Percentiles rank a stretch among this genome's conserved stretches.
These are phyloP conservation scores for Effrenium voratum DNA, from an alignment of 73 alveolate genomes.

Conservation along the genomic window DNA sequence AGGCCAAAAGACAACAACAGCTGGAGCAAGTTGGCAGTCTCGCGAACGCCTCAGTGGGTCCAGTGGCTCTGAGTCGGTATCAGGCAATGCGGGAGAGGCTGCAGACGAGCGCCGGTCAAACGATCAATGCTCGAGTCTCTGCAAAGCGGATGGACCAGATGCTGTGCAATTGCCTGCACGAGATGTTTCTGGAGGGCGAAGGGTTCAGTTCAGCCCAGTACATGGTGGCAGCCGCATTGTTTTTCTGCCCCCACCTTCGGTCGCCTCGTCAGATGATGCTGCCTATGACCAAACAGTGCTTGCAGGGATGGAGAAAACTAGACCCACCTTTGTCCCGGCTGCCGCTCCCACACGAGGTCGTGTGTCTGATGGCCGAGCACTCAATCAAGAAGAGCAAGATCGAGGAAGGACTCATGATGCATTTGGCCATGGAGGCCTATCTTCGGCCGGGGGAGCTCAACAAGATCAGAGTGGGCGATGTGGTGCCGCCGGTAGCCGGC, in stretches of 20 bases:
- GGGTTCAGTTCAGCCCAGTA: conserved; percentile 30
- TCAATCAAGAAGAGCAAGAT: not conserved
- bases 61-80: not conserved
- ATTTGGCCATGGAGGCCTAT: not conserved
- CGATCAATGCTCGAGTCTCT: not conserved
- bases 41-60: conserved; percentile 19
- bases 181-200: conserved; percentile 44
- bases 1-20: not conserved
- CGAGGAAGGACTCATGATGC: not conserved
- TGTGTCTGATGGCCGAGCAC: not conserved
- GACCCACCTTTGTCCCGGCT: conserved; percentile 47
- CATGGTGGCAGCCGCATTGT: not conserved
- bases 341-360: conserved; percentile 27
- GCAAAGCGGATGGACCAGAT: not conserved
- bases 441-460: conserved; percentile 24
- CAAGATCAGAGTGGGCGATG: not conserved
- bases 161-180: not conserved
- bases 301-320: conserved; percentile 24
- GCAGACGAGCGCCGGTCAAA: not conserved
- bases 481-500: not conserved
- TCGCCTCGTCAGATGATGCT: not conserved
- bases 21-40: not conserved
- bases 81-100: not conserved
- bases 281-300: not conserved
- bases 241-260: not conserved